phyloP scores from a whole-genome alignment of 805 yeast species.

The Saccharomycopsis sp. region DNA sequence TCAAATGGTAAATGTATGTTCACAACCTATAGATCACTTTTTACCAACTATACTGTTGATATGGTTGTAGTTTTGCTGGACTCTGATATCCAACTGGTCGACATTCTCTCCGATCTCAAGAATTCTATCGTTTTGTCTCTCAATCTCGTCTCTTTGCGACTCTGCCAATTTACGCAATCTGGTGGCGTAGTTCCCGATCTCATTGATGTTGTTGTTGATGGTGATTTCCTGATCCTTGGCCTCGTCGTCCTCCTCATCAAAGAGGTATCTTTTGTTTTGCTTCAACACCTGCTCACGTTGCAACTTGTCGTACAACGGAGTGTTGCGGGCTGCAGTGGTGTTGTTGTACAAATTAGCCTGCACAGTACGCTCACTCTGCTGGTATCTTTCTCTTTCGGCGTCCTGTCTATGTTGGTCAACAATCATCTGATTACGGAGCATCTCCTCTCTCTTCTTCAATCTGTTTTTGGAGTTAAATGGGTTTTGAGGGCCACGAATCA shows the following conservation, averaged over 20 bases:
- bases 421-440: constrained; percentile 52
- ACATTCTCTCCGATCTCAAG: constrained; percentile 76
- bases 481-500: constrained; percentile 37
- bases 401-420: constrained; percentile 59
- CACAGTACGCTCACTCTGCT: constrained; percentile 62
- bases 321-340: constrained; percentile 8
- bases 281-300: constrained; percentile 32
- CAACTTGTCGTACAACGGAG: constrained; percentile 23
- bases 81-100: constrained; percentile 74
- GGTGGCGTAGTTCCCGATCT: constrained; percentile 59
- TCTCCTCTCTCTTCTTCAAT: constrained; percentile 65
- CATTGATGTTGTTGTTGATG: constrained; percentile 75
- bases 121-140: constrained; percentile 68
- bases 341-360: constrained; percentile 46
- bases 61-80: constrained; percentile 49
- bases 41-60: not conserved
- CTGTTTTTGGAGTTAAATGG: constrained; percentile 84
- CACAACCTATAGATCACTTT: too few species aligned
- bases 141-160: constrained; percentile 70
- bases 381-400: constrained; percentile 49
- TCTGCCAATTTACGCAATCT: constrained; percentile 69
- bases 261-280: constrained; percentile 65
- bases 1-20: too few species aligned
- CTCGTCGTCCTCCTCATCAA: constrained; percentile 77
- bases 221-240: constrained; percentile 91